Evolutionary conservation across 805 yeast species (phyloP), one percentile per base, ranked within the genome.

Genomic region (Wickerhamomyces sydowiorum): DNA sequence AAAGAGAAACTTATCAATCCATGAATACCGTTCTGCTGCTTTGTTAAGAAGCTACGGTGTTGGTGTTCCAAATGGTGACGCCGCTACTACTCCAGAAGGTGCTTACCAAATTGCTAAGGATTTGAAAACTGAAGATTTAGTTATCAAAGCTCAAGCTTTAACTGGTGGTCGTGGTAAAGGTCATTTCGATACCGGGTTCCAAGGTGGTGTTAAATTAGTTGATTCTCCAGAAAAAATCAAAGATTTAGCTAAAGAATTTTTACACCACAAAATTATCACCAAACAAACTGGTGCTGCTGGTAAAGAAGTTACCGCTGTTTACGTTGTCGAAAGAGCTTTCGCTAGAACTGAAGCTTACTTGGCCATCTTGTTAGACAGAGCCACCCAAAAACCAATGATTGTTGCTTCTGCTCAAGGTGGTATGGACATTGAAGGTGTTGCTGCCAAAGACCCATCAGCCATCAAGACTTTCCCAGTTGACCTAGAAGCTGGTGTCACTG

Each of bases 161-260:
- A 90, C 99, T 45, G 99, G 99, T 71, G 99, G 99, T 62, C 83
- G 99, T 71, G 99, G 99, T 70, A 93, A 93, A 69, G 99, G 99
- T 50, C 90, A 87, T 68, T 90, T 93, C 53, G 96, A 90, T 70
- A 82, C 81, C 57, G 99, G 99, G 40, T 80, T 87, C 64, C 81
- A 91, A 72, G 96, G 97, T 39, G 99, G 99, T 74, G 96, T 93
- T 59, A 85, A 88, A 71, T 75, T 93, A 68, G 86, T 87, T 55
- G 73, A 82, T 44, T 73, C 90, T 44, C 81, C 96, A 35, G 84
- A 83, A 60, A 90, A 91, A 72, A 96, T 95, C 46, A 75, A 73
- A 66, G 84, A 83, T 62, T 75, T 86, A 59, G 93, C 98, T 44
- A 76, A 73, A 54, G 81, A 90, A 68, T 90, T 91, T 96, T 74